Percentiles rank a stretch among this genome's conserved stretches.
phyloP scores from a whole-genome alignment of 164 flowering plant species.

The Magnolia officinalis region DNA sequence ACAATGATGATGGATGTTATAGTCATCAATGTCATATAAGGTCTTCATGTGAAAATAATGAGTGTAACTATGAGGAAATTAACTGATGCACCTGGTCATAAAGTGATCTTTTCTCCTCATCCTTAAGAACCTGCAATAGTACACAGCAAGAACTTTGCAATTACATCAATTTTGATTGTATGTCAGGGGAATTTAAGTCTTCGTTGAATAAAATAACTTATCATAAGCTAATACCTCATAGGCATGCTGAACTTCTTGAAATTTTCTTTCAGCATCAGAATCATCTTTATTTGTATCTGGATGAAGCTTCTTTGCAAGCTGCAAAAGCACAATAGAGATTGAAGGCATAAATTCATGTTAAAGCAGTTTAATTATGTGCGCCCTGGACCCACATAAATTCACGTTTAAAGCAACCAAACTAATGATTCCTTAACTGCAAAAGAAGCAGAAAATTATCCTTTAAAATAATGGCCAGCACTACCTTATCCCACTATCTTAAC shows the following conservation, averaged over 20 bases:
- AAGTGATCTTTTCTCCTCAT: constrained; percentile 67
- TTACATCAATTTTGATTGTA: background rate
- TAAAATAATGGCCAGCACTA: too few species aligned
- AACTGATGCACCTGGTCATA: constrained; percentile 72
- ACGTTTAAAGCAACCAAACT: too few species aligned
- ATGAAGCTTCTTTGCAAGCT: constrained; percentile 95
- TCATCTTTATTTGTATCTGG: constrained; percentile 93
- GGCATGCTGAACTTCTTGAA: constrained; percentile 88
- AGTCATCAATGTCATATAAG: too few species aligned
- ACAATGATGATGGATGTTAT: too few species aligned
- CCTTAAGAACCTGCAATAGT: constrained; percentile 69
- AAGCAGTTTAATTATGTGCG: too few species aligned
- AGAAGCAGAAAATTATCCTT: too few species aligned
- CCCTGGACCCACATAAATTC: too few species aligned
- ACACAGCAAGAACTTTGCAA: background rate
- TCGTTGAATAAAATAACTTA: background rate
- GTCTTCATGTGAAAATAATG: background rate
- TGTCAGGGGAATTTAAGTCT: background rate
- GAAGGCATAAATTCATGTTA: too few species aligned
- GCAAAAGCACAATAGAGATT: constrained; percentile 4
- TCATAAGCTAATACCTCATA: constrained; percentile 58
- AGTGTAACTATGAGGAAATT: background rate
- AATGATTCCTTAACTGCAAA: too few species aligned
- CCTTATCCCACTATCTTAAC: too few species aligned
- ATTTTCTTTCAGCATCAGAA: constrained; percentile 82